phyloP scores from a whole-genome alignment of 2,329 filamentous ascomycete species.

The Fusarium palustre region DNA sequence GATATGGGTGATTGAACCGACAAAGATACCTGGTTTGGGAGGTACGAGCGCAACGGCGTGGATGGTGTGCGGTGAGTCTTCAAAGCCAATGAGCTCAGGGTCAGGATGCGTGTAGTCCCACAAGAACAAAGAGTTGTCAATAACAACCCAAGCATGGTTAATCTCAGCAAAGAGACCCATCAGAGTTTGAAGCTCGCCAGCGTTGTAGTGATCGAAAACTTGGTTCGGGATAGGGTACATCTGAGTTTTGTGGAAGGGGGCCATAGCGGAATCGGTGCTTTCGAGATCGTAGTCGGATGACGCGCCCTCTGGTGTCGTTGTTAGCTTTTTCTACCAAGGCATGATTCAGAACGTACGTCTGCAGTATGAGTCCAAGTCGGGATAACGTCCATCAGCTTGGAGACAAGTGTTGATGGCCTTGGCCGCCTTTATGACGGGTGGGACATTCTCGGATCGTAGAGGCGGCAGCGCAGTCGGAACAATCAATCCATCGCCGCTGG shows the following conservation, averaged over 20 bases:
- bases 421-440: constrained; percentile 83
- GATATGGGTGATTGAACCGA: constrained; percentile 85
- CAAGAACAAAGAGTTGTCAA: constrained; percentile 95
- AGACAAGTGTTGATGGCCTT: constrained; percentile 85
- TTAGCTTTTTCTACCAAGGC: constrained; percentile 40
- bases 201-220: constrained; percentile 93
- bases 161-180: constrained; percentile 97
- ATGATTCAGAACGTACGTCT: constrained; percentile 71
- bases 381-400: constrained; percentile 81
- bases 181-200: constrained; percentile 85
- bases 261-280: constrained; percentile 75
- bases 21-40: constrained; percentile 88
- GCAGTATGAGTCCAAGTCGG: constrained; percentile 89
- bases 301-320: constrained; percentile 74
- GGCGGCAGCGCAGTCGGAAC: constrained; percentile 55
- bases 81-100: constrained; percentile 90
- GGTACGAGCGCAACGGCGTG: constrained; percentile 89
- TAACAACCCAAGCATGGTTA: constrained; percentile 93
- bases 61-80: constrained; percentile 89
- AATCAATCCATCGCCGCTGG: constrained; percentile 47
- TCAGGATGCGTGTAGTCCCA: constrained; percentile 98
- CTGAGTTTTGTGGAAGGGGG: constrained; percentile 88
- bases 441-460: constrained; percentile 62
- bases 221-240: constrained; percentile 91
- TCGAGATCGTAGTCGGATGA: constrained; percentile 93